These are phyloP conservation scores for Dothidotthia symphoricarpi DNA, from an alignment of 2,329 filamentous ascomycete species.

Conservation along the genomic window DNA sequence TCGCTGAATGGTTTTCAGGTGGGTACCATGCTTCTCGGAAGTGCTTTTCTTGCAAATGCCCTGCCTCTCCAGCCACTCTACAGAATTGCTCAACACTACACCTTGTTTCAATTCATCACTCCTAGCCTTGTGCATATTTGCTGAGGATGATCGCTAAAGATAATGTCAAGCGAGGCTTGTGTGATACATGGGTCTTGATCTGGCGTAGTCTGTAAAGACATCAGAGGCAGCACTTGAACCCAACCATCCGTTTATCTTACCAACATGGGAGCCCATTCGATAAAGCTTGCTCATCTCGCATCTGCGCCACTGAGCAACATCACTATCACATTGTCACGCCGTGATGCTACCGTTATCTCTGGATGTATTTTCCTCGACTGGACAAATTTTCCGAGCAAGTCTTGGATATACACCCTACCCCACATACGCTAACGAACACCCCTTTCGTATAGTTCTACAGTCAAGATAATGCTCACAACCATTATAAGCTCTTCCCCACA, in stretches of 20 bases:
- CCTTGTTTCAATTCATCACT: too few relatives aligned
- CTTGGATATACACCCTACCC: constrained; percentile 21
- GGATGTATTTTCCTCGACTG: constrained; percentile 22
- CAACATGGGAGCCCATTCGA: neutral
- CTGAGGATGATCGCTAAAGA: too few relatives aligned
- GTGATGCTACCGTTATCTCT: constrained; percentile 3
- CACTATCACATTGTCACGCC: too few relatives aligned
- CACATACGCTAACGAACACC: constrained; percentile 28
- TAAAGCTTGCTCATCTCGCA: constrained; percentile 2
- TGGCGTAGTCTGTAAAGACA: too few relatives aligned
- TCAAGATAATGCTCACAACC: constrained; percentile 14
- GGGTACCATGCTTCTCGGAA: too few relatives aligned
- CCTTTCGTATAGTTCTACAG: constrained; percentile 14
- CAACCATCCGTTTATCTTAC: neutral
- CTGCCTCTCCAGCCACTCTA: too few relatives aligned
- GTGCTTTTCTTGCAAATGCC: too few relatives aligned
- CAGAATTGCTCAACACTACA: too few relatives aligned
- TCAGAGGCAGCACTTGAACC: neutral
- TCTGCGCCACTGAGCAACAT: neutral
- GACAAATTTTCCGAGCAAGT: constrained; percentile 14
- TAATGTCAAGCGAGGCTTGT: too few relatives aligned
- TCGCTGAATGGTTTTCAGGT: too few relatives aligned
- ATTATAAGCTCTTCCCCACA: constrained; percentile 28
- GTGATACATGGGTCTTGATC: too few relatives aligned
- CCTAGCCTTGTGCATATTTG: too few relatives aligned